Evolutionary conservation across 352 stramenopile genomes (phyloP).

Genomic region (Blastocystis sp.): DNA sequence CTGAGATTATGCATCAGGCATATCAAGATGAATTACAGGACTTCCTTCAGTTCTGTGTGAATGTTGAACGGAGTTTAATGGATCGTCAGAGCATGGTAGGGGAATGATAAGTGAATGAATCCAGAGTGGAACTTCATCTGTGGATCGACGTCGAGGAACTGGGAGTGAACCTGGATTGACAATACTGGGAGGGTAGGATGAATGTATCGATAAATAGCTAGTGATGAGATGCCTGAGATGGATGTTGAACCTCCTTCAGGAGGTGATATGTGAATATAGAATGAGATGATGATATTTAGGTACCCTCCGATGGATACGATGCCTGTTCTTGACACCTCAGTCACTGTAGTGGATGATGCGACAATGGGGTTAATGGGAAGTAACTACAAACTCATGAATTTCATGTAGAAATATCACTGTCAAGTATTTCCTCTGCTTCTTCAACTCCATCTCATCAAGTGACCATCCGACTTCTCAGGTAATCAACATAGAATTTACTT

Average conservation of each 20-base stretch:
- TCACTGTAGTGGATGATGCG: background rate
- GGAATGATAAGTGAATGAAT: background rate
- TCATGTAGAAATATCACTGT: constrained; percentile 23
- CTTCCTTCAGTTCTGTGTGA: background rate
- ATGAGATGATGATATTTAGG: background rate
- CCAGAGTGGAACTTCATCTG: background rate
- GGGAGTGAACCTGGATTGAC: background rate
- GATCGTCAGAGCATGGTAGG: background rate
- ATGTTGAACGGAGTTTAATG: background rate
- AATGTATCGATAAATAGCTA: too few species aligned
- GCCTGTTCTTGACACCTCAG: constrained; percentile 2
- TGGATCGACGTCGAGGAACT: background rate
- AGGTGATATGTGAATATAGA: background rate
- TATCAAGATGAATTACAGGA: background rate
- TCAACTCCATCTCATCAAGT: constrained; percentile 43
- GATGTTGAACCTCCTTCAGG: background rate
- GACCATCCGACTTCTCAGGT: constrained; percentile 35
- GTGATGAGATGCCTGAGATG: background rate
- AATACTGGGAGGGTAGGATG: too few species aligned
- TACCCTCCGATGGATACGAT: background rate
- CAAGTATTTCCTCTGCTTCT: constrained; percentile 5
- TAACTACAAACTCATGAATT: background rate
- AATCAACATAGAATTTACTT: background rate
- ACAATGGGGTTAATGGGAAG: background rate
- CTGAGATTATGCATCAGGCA: too few species aligned